A percentile compares a stretch with the other conserved stretches of the same genome.
These are phyloP conservation scores for Pholiota molesta DNA, from an alignment of 768 basidiomycete genomes.

Conservation along the genomic window DNA sequence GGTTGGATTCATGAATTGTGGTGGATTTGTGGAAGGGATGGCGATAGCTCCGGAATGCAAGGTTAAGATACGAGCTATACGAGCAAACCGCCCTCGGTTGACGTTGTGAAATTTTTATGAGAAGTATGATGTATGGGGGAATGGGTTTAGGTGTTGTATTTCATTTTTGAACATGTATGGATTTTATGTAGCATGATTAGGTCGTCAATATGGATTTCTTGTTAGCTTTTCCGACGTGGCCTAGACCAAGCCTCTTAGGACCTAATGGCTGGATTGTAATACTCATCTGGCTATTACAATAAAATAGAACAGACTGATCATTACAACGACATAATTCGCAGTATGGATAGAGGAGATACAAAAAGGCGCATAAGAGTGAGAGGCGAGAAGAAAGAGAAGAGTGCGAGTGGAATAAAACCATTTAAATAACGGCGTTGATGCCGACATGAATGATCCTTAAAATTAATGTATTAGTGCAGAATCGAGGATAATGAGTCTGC, in stretches of 20 bases:
- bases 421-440: conserved; percentile 53
- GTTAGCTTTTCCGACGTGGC: too few species aligned
- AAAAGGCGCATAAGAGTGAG: too few species aligned
- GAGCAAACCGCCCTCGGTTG: neutral
- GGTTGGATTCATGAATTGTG: neutral
- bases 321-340: too few species aligned
- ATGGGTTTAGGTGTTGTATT: neutral
- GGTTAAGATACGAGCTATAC: neutral
- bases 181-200: neutral
- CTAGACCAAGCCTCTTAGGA: too few species aligned
- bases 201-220: too few species aligned
- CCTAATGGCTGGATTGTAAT: too few species aligned
- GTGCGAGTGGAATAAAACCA: neutral
- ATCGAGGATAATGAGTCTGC: neutral
- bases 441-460: conserved; percentile 59
- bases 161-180: neutral
- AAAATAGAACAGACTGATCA: too few species aligned
- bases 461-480: neutral
- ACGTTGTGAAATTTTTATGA: neutral
- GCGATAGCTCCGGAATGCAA: conserved; percentile 1
- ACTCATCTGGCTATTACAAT: too few species aligned
- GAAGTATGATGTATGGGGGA: neutral
- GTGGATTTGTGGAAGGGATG: neutral
- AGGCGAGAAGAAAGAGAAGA: too few species aligned
- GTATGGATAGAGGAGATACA: too few species aligned